Base-by-base conservation (phyloP, 106 monocot species). In the Chionographis japonica region DNA sequence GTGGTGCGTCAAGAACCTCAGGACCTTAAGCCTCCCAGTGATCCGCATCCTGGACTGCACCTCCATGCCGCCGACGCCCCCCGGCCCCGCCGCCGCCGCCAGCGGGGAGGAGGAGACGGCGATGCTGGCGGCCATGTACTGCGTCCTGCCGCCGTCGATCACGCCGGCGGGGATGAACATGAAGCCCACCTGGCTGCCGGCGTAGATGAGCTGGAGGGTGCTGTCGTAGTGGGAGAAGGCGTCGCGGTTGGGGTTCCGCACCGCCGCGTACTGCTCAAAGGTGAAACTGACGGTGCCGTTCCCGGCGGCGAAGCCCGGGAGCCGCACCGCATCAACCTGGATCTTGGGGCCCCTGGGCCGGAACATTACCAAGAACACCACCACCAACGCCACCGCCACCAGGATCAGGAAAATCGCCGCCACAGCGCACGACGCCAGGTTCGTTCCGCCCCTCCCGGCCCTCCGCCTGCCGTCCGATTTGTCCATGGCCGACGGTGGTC, bases 81-180 rank as follows among this genome's bases (percentile, higher is more conserved):
- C 52, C 51, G 12, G 6, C 52, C 1, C 55, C 56, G 61, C 42
- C 27, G 43, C 54, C 42, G 57, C 53, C 4, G 65, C 42, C 27
- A 80, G 53, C 19, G 77, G 75, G 77, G 79, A 71, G 27, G 68
- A 60, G n/a, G 52, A 40, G 52, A 86, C 85, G 56, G 72, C 7
- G 75, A 86, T 78, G 65, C 71, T 78, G 20, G 82, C 80, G 39
- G 72, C 80, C 78, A 90, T 83, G 83, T 58, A 80, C 75, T 86
- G 80, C 18, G 86, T 75, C 6, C 80, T 40, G 4, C 82, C 82
- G 35, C 68, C 73, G 57, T 12, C 69, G 77, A 82, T 82, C 77
- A 73, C 69, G 12, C 77, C 77, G 72, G 82, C 82, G 43, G 82
- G 82, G 64, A 82, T 82, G 69, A 69, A 77, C 77, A 77, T 74